Base-by-base conservation (phyloP, 2,329 filamentous ascomycete species). In the Fusarium beomiforme region DNA sequence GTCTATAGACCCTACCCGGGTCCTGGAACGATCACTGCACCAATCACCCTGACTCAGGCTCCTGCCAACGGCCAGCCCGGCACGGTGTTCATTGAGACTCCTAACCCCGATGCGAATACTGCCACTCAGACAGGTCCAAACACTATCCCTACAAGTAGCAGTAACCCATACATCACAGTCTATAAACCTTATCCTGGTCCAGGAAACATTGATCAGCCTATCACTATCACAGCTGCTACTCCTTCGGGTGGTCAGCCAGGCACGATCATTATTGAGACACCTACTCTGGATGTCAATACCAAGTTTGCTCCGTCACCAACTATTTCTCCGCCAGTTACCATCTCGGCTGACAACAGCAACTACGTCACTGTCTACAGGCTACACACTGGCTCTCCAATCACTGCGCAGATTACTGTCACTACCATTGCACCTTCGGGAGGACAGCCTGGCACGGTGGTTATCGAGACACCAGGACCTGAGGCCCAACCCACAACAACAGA, bases 241-340 rank as follows among this genome's bases (percentile, higher is more conserved):
- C 64, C 64, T 17, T 50, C 64, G 4, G 56, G 55, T 29, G 69
- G 43, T 13, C 59, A 66, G 21, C 69, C 69, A 17, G 69, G 69
- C 43, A 71, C 69, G 3, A 60, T 72, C 8, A 60, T 71, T 5
- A 72, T 71, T 19, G 69, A 71, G 55, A 72, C 69, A 5, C 69
- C 69, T 8, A 71, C 69, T 21, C 31, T 17, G 0, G 60, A 59
- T 2, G 59, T 67, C 10, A 70, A 70, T 13, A 71, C 64, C 10
- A 72, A 70, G 46, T 69, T 69, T 41, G 41, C 49, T 9, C 64
- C 64, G 12, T 31, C 50, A 13, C n/a, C 51, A 9, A 64, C 63
- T 31, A 65, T 39, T 14, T 41, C 42, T 8, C 17, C 51, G 7
- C 64, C 53, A 7, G 47, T 67, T 21, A 71, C 69, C 3, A 56